Evolutionary conservation across 345 rosid genomes (phyloP).

Genomic region (Eucalyptus curtisii): DNA sequence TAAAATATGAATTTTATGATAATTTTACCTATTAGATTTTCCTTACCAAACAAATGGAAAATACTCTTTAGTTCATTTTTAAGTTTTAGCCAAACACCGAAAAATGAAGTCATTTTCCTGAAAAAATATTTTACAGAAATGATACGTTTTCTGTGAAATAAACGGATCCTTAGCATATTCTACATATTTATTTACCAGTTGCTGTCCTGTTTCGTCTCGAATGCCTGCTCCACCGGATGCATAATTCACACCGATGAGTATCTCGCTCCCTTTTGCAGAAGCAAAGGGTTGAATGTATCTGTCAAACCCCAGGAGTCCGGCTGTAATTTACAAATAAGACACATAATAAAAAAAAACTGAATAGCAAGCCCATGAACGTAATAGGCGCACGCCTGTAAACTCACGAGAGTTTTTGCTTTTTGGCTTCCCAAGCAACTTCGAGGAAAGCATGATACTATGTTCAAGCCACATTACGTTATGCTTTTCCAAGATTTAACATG

Average conservation of each 20-base stretch:
- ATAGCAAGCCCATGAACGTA: background rate
- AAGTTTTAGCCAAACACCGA: background rate
- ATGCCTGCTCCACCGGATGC: conserved; percentile 42
- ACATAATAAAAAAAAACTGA: background rate
- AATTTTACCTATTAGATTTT: background rate
- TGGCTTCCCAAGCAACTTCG: background rate
- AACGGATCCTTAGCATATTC: background rate
- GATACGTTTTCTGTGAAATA: background rate
- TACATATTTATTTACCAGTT: conserved; percentile 4
- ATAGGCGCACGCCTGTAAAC: background rate
- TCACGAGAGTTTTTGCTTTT: background rate
- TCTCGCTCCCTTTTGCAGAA: background rate
- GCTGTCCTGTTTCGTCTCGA: conserved; percentile 17
- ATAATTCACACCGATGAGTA: conserved; percentile 27
- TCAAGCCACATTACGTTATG: background rate
- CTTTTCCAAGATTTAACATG: background rate
- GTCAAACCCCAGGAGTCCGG: conserved; percentile 13
- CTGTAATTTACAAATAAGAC: background rate
- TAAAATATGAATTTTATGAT: background rate
- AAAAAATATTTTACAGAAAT: too few species aligned
- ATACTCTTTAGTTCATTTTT: too few species aligned
- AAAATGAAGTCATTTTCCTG: background rate
- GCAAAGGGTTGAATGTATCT: conserved; percentile 21
- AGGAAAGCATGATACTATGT: background rate
- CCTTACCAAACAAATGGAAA: background rate